These are phyloP conservation scores for Russula emetica DNA, from an alignment of 768 basidiomycete species.

Conservation along the genomic window DNA sequence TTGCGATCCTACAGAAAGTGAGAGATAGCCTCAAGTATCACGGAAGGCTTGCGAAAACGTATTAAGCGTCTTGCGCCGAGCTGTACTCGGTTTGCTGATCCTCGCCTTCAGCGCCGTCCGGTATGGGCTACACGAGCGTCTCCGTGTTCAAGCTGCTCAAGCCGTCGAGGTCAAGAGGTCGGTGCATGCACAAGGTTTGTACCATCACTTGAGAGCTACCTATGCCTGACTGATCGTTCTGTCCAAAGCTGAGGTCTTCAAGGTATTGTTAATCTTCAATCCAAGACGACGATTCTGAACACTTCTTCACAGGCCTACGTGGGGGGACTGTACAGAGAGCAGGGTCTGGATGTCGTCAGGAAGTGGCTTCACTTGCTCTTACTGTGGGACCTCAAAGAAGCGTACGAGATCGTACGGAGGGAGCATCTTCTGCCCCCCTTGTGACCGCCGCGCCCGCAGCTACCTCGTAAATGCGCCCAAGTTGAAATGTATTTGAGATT, in stretches of 20 bases:
- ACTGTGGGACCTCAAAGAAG: constrained; percentile 4
- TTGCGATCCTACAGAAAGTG: constrained; percentile 12
- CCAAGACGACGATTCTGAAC: background rate
- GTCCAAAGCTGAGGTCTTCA: constrained; percentile 22
- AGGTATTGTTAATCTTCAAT: background rate
- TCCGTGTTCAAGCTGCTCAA: constrained; percentile 14
- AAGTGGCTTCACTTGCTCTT: constrained; percentile 15
- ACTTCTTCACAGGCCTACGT: constrained; percentile 15
- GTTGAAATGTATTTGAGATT: background rate
- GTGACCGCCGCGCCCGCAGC: background rate
- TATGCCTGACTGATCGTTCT: background rate
- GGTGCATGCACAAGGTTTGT: constrained; percentile 18
- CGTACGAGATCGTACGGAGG: constrained; percentile 13
- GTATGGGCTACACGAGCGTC: constrained; percentile 14
- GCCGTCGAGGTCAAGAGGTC: constrained; percentile 15
- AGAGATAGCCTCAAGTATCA: constrained; percentile 20
- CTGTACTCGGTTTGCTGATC: background rate
- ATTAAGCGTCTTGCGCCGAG: background rate
- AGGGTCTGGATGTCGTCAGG: constrained; percentile 14
- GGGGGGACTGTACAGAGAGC: constrained; percentile 19
- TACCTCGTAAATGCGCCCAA: background rate
- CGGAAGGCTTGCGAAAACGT: constrained; percentile 14
- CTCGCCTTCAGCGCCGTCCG: constrained; percentile 11
- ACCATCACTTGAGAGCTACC: background rate
- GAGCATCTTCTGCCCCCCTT: constrained; percentile 5